These are phyloP conservation scores for Dactylellina parvicollis DNA, from an alignment of 2,329 filamentous ascomycete species.

Conservation along the genomic window DNA sequence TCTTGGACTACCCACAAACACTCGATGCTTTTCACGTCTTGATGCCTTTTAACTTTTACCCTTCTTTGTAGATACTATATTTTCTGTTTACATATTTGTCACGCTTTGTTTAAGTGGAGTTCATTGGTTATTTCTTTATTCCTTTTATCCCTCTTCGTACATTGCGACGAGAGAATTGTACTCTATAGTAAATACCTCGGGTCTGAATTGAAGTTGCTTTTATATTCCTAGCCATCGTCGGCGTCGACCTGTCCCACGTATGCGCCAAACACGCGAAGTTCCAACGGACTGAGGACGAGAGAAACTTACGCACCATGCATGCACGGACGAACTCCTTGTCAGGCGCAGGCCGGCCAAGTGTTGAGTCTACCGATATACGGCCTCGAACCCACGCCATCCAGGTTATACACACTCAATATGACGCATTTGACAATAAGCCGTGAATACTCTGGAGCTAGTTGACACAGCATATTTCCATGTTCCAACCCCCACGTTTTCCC, in stretches of 20 bases:
- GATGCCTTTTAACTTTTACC: not conserved
- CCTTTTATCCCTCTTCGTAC: constrained; percentile 1
- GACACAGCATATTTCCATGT: too few species aligned
- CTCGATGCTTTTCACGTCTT: constrained; percentile 4
- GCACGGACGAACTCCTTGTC: too few species aligned
- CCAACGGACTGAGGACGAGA: not conserved
- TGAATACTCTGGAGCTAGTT: too few species aligned
- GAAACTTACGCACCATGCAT: not conserved
- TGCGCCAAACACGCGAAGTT: not conserved
- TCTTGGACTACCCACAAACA: not conserved
- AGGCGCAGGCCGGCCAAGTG: too few species aligned
- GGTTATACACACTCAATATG: not conserved
- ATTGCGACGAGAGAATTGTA: constrained; percentile 23
- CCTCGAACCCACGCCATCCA: constrained; percentile 12
- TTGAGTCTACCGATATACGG: too few species aligned
- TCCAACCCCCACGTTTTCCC: too few species aligned
- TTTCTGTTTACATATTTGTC: constrained; percentile 1
- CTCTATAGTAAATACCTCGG: constrained; percentile 7
- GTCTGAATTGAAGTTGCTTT: constrained; percentile 14
- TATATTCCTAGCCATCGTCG: constrained; percentile 13
- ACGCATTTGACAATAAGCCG: not conserved
- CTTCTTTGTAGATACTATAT: constrained; percentile 37
- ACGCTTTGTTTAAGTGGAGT: constrained; percentile 30
- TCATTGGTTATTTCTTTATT: constrained; percentile 7
- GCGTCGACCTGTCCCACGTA: constrained; percentile 4